These are phyloP conservation scores for Davidsoniella eucalypti DNA, from an alignment of 2,329 filamentous ascomycete genomes.

Conservation along the genomic window DNA sequence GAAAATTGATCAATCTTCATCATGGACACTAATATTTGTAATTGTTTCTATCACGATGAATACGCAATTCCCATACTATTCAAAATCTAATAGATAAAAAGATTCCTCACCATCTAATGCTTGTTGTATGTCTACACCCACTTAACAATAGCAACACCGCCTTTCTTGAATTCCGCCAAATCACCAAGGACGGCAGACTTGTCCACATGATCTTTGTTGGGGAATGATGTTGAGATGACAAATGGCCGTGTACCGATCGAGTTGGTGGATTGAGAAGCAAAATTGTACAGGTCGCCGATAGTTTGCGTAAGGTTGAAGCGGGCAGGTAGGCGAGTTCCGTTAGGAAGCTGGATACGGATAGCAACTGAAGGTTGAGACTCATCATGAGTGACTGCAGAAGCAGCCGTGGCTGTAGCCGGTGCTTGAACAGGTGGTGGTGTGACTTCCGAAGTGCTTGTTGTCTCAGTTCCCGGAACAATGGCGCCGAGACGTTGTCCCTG, in stretches of 20 bases:
- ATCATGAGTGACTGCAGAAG: constrained; percentile 18
- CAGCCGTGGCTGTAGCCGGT: constrained; percentile 21
- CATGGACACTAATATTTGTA: too few relatives aligned
- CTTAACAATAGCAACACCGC: constrained; percentile 49
- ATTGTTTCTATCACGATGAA: too few relatives aligned
- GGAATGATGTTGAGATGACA: constrained; percentile 69
- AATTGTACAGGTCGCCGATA: constrained; percentile 59
- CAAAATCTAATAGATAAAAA: too few relatives aligned
- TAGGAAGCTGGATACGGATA: constrained; percentile 62
- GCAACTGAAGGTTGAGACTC: constrained; percentile 43
- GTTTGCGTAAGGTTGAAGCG: constrained; percentile 71
- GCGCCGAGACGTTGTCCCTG: constrained; percentile 59
- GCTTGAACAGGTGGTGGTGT: constrained; percentile 10
- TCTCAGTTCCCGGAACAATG: constrained; percentile 47
- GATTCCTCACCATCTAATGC: not conserved
- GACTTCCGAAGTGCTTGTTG: not conserved
- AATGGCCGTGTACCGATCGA: constrained; percentile 41
- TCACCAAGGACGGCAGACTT: constrained; percentile 41
- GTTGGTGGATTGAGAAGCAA: constrained; percentile 48
- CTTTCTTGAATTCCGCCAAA: constrained; percentile 47
- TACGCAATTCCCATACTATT: too few relatives aligned
- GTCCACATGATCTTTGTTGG: constrained; percentile 63
- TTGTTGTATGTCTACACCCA: constrained; percentile 20
- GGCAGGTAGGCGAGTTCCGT: constrained; percentile 60
- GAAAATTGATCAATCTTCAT: too few relatives aligned